These are phyloP conservation scores for Xylaria arbuscula DNA, from an alignment of 2,329 filamentous ascomycete species.

Conservation along the genomic window DNA sequence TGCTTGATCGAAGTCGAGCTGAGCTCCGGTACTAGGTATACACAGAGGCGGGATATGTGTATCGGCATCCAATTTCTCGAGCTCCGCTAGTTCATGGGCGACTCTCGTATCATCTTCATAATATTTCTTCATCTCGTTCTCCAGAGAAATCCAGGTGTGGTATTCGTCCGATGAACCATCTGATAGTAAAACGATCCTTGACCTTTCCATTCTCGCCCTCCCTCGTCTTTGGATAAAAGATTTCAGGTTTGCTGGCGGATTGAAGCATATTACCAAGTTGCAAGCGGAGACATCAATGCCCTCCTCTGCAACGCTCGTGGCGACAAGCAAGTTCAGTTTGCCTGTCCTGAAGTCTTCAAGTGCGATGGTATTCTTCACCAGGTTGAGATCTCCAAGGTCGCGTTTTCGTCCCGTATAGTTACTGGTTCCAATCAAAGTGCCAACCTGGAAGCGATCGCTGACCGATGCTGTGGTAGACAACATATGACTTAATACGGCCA, in stretches of 20 bases:
- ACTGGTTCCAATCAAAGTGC: slow-evolving; percentile 67
- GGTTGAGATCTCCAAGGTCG: slow-evolving; percentile 54
- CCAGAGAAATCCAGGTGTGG: slow-evolving; percentile 72
- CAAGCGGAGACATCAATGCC: slow-evolving; percentile 75
- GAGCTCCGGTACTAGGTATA: slow-evolving; percentile 64
- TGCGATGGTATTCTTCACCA: slow-evolving; percentile 48
- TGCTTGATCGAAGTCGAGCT: slow-evolving; percentile 78
- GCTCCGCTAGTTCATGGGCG: slow-evolving; percentile 55
- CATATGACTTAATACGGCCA: slow-evolving; percentile 68
- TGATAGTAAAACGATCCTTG: slow-evolving; percentile 62
- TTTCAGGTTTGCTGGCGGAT: slow-evolving; percentile 61
- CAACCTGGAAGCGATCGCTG: slow-evolving; percentile 60
- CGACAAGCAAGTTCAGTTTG: slow-evolving; percentile 67
- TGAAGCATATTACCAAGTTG: slow-evolving; percentile 70
- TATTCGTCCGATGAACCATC: slow-evolving; percentile 47
- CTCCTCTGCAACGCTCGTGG: slow-evolving; percentile 74
- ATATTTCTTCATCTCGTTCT: slow-evolving; percentile 75
- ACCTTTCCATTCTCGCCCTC: slow-evolving; percentile 62
- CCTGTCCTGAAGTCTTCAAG: slow-evolving; percentile 65
- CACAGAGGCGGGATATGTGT: slow-evolving; percentile 51
- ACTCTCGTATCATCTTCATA: slow-evolving; percentile 74
- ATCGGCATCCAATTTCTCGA: slow-evolving; percentile 58
- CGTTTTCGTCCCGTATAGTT: slow-evolving; percentile 51
- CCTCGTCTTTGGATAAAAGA: slow-evolving; percentile 69
- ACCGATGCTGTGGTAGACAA: slow-evolving; percentile 64